These are phyloP conservation scores for Russula griseocarnosa DNA, from an alignment of 768 basidiomycete species.

Conservation along the genomic window DNA sequence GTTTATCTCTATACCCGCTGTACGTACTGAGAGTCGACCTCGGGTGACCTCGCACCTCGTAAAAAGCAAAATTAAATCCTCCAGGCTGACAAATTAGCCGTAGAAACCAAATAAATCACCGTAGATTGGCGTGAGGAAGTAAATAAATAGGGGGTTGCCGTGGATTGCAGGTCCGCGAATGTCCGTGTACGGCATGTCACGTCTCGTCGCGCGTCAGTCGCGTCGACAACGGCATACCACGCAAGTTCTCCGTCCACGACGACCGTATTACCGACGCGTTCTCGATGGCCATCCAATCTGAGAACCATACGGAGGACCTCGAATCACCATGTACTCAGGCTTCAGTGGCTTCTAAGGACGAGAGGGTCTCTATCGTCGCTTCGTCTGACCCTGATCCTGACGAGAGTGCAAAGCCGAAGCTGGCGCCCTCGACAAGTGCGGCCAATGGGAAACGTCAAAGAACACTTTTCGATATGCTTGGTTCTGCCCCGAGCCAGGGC, in stretches of 20 bases:
- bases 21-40: no score
- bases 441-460: conserved; percentile 49
- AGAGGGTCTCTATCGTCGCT: neutral
- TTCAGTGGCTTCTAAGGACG: conserved; percentile 2
- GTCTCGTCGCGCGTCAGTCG: conserved; percentile 10
- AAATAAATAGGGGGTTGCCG: conserved; percentile 12
- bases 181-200: neutral
- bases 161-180: conserved; percentile 20
- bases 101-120: neutral
- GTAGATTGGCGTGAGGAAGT: neutral
- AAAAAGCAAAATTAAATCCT: no score
- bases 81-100: neutral
- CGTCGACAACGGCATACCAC: neutral
- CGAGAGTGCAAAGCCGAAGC: conserved; percentile 12
- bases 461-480: conserved; percentile 64
- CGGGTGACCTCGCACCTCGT: no score
- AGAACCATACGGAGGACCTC: conserved; percentile 35
- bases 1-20: neutral
- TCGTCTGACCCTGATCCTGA: conserved; percentile 3
- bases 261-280: conserved; percentile 3
- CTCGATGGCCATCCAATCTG: conserved; percentile 4
- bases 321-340: conserved; percentile 25
- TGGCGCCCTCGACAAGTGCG: conserved; percentile 3
- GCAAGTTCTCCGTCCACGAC: neutral
- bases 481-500: conserved; percentile 33